Evolutionary conservation across 225 moss, liverwort and hornwort species (phyloP), one percentile per base, ranked within the genome.

Genomic region (Marchantia polymorpha): DNA sequence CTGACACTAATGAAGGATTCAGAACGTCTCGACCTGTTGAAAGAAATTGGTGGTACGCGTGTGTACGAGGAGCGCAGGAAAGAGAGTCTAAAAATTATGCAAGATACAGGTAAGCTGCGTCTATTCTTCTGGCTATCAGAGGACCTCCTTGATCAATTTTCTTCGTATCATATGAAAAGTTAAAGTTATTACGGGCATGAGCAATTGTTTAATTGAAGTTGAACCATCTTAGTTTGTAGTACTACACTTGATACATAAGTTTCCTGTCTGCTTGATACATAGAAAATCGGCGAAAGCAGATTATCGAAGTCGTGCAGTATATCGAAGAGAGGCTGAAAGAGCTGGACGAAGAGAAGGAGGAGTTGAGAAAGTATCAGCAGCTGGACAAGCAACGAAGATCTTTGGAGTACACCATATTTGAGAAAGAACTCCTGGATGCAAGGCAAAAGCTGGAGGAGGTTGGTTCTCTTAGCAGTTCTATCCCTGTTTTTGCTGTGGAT

Each of bases 301-400:
- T 95, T 56, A 92, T 95, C 46, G 92, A 93, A 87, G 95, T 95
- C 52, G 95, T 95, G 48, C 93, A 91, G 81, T 92, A 92, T 76
- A 93, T 95, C 71, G 95, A 95, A 79, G 95, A 93, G 85, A 88
- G 93, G 80, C 79, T 95, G 59, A 95, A 90, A 84, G 95, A 93
- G 85, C 90, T 95, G 61, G 95, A 95, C 82, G 95, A 95, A 91
- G 95, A 95, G 87, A 95, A 95, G 74, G 95, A 95, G 87, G 95
- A 95, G 81, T 86, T 95, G 70, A 93, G 91, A 82, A 93, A 93
- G 74, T 93, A 95, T 79, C 95, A 95, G 86, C 92, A 90, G 73
- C 85, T 92, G 84, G 95, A 95, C 81, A 95, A 90, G 78, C 93
- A 95, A 73, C 89, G 92, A 81, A 86, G 95, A 74, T 95, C 93